These are phyloP conservation scores for Aspergillus sp. DNA, from an alignment of 2,329 filamentous ascomycete genomes.

Conservation along the genomic window DNA sequence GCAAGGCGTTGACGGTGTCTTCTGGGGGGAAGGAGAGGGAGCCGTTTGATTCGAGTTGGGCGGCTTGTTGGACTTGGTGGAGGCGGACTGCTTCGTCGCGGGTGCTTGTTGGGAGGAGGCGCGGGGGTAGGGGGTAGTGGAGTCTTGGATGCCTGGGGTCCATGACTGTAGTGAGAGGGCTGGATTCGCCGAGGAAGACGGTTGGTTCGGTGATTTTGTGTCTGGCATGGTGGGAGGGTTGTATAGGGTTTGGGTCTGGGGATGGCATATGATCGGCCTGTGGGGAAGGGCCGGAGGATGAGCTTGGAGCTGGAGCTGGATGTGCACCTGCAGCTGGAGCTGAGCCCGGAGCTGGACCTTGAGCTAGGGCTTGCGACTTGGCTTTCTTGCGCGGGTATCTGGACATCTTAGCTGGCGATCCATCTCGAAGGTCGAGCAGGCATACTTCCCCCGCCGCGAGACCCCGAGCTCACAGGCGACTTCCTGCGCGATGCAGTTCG, in stretches of 20 bases:
- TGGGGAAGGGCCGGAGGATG: neutral
- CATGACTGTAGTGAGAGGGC: constrained; percentile 51
- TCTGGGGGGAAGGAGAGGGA: constrained; percentile 49
- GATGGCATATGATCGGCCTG: neutral
- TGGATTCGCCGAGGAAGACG: constrained; percentile 51
- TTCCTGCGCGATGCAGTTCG: constrained; percentile 41
- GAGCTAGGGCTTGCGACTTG: neutral
- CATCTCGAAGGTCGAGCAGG: neutral
- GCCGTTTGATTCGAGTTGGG: constrained; percentile 40
- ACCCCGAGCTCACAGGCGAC: constrained; percentile 43
- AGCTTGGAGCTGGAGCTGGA: neutral
- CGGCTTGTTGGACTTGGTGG: constrained; percentile 35
- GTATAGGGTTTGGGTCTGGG: neutral
- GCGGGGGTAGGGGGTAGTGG: constrained; percentile 37
- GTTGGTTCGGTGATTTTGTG: constrained; percentile 20
- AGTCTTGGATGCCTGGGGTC: constrained; percentile 38
- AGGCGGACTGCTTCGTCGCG: constrained; percentile 21
- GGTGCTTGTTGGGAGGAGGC: constrained; percentile 12
- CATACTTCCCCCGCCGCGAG: constrained; percentile 46
- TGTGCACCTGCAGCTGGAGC: too few relatives aligned
- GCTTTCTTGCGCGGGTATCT: constrained; percentile 26
- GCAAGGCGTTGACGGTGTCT: constrained; percentile 43
- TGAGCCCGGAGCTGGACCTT: neutral
- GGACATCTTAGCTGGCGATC: neutral
- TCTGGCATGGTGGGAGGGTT: neutral